Evolutionary conservation across 331 rosid genomes (phyloP), one percentile per base, ranked within the genome.

Genomic region (Malus hybrid): DNA sequence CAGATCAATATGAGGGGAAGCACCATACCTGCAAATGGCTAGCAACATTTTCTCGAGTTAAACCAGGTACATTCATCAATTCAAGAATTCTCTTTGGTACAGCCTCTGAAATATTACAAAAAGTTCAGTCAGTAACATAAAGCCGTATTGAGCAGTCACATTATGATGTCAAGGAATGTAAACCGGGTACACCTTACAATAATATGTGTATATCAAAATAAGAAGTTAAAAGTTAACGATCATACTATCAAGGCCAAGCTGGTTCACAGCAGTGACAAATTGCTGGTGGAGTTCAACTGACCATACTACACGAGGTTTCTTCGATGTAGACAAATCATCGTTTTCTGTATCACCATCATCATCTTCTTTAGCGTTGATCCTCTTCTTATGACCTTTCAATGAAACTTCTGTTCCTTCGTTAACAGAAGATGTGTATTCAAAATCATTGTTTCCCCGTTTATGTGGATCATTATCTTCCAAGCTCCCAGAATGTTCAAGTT

Each of bases 221-320:
- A 28, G 10, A 59, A 28, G 22, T 32, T 48, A 64, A 60, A 63
- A 70, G 83, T 55, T 77, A 42, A 79, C 67, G 72, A 77, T 63
- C 96, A 52, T 90, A 92, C 97, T 90, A 19, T 89, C 90, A 68
- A 79, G 67, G 19, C 93, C 96, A 12, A 92, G 90, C 77, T 85
- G 88, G 84, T 86, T 83, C 55, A 90, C 88, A 5, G 89, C 93
- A 12, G 55, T 64, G 42, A 90, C 84, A 70, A 92, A 92, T 33
- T 81, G 84, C 34, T 82, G 79, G 55, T 92, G 96, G 57, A 90
- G 77, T 32, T 88, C 93, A 10, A 67, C 60, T 5, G 88, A 71
- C 97, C 97, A 92, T 3, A 78, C 84, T 5, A 92, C 71, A 52
- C 96, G 91, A 2, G 87, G 84, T 69, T 86, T 90, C 84, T 88